Conservation (phyloP, 176 grass and related monocot genomes). For the Otatea glauca region DNA sequence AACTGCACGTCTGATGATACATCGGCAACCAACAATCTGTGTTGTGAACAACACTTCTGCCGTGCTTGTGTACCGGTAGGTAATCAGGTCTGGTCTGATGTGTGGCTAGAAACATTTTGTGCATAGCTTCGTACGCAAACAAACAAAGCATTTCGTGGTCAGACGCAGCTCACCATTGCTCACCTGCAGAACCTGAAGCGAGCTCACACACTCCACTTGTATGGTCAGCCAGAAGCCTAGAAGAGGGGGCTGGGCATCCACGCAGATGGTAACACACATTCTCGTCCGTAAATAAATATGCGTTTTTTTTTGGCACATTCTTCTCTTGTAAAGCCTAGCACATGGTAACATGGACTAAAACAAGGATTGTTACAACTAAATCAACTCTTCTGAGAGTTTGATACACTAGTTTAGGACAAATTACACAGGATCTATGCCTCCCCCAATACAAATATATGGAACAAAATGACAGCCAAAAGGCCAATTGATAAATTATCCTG, state of each 20-base stretch:
- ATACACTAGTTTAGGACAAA: slow-evolving; percentile 22
- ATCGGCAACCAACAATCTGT: not conserved
- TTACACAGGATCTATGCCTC: slow-evolving; percentile 39
- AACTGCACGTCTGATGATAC: not conserved
- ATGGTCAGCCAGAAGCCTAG: not conserved
- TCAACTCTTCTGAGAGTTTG: not conserved
- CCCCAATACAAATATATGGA: slow-evolving; percentile 48
- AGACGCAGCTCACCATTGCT: too few relatives aligned
- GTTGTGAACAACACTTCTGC: not conserved
- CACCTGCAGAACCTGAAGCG: not conserved
- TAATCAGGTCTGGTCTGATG: not conserved
- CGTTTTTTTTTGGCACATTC: not conserved
- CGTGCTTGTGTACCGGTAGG: not conserved
- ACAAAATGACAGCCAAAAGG: slow-evolving; percentile 34
- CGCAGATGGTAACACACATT: not conserved
- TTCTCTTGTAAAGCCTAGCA: not conserved
- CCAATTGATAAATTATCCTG: slow-evolving; percentile 52
- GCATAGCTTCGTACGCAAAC: not conserved
- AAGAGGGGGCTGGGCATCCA: not conserved
- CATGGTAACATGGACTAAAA: not conserved
- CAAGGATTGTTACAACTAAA: not conserved
- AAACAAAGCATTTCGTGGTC: not conserved
- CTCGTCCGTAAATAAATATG: not conserved
- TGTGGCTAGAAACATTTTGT: not conserved
- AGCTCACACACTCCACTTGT: not conserved